These are phyloP conservation scores for Talaromyces sp. DNA, from an alignment of 2,329 filamentous ascomycete genomes.

Conservation along the genomic window DNA sequence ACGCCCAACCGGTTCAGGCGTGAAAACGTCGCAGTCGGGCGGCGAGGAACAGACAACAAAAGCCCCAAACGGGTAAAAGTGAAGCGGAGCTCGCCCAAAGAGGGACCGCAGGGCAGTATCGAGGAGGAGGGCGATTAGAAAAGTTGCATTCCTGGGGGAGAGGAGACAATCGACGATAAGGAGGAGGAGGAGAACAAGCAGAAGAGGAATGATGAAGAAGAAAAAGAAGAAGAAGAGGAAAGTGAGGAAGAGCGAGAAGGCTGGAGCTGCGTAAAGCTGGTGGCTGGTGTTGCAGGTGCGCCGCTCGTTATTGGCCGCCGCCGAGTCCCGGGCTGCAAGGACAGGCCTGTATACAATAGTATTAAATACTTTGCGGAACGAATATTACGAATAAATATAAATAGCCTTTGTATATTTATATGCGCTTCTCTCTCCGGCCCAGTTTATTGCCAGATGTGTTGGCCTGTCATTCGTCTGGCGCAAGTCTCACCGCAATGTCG, in stretches of 20 bases:
- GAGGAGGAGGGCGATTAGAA: background rate
- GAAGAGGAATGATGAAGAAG: background rate
- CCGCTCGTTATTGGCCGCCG: background rate
- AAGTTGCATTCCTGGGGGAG: background rate
- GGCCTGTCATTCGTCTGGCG: background rate
- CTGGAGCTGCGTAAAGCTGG: slow-evolving; percentile 20
- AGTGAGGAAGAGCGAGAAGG: slow-evolving; percentile 14
- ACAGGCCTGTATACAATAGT: background rate
- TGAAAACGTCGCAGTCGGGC: background rate
- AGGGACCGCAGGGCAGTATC: background rate
- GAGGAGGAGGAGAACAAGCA: background rate
- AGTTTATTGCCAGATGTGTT: background rate
- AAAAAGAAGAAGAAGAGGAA: background rate
- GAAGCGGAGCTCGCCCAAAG: slow-evolving; percentile 8
- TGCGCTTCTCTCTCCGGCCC: background rate
- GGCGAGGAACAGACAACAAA: background rate
- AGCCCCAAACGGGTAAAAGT: slow-evolving; percentile 11
- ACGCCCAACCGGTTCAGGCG: background rate
- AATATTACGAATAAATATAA: too few relatives aligned
- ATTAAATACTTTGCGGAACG: too few relatives aligned
- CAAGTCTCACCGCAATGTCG: background rate
- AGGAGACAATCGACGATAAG: background rate
- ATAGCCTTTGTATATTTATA: background rate
- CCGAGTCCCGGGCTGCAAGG: background rate
- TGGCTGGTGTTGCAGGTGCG: slow-evolving; percentile 5